Base-by-base conservation (phyloP, 176 grass and related monocot genomes). In the Oryza glumipatula region DNA sequence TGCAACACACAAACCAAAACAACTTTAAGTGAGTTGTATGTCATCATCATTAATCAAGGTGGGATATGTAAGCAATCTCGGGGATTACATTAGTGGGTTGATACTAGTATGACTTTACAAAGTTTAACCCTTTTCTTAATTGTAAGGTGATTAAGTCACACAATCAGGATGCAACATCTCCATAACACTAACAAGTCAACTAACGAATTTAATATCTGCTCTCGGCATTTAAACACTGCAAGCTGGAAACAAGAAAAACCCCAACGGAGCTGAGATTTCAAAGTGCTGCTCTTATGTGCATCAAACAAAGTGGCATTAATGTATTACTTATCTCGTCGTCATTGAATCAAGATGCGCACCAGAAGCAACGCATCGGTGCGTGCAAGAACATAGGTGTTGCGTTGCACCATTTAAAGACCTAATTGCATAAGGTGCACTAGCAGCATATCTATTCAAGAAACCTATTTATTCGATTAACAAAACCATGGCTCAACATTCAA, bases 281-380 rank as follows among this genome's bases (percentile, higher is more conserved):
- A 84, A 82, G 86, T 81, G 90, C 78, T 43, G 74, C 70, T 48
- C 84, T 93, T 91, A 85, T 87, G 86, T 86, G 81, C 83, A 91
- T 86, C 80, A 80, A 93, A 93, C 91, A 88, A 81, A 89, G 81
- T 78, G 74, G 79, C 87, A 94, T 90, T 86, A 86, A 96, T 89
- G 84, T 86, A 39, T 68, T 68, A 76, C 84, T 88, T 91, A 91
- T 91, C 84, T 82, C 84, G 82, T 91, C 58, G 79, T 77, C 82
- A 78, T 84, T 82, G 86, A 71, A 87, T 84, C 79, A 93, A 74
- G 86, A 77, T 87, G 91, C 70, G 68, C 75, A 87, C 87, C 49
- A 80, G 51, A 61, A 45, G 88, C 23, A 73, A 79, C 36, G 86
- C 63, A 86, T 86, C 69, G 84, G 68, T 70, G 35, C 80, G 45